A percentile compares a stretch with the other conserved stretches of the same genome.
These are phyloP conservation scores for Tirmania nivea DNA, from an alignment of 495 filamentous ascomycete species.

Conservation along the genomic window DNA sequence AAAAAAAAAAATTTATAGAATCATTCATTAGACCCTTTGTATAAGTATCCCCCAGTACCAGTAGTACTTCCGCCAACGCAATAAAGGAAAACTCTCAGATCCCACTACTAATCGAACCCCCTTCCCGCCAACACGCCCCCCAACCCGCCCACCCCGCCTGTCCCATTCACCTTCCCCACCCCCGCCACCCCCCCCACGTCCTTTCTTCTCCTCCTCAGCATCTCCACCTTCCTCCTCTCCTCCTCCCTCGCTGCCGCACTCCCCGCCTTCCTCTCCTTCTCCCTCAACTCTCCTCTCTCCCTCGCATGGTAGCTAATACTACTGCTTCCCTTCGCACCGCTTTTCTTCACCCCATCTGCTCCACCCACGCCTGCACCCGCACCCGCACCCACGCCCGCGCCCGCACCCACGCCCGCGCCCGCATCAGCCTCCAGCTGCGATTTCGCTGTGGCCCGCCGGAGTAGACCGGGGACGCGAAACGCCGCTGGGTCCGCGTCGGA, in stretches of 20 bases:
- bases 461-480: slow-evolving; percentile 57
- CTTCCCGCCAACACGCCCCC: slow-evolving; percentile 20
- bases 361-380: slow-evolving; percentile 23
- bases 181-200: slow-evolving; percentile 47
- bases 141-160: slow-evolving; percentile 31
- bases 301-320: slow-evolving; percentile 59
- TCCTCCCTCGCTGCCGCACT: slow-evolving; percentile 21
- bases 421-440: slow-evolving; percentile 24
- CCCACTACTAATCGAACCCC: slow-evolving; percentile 20
- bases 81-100: not conserved
- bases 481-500: slow-evolving; percentile 19
- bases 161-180: slow-evolving; percentile 36
- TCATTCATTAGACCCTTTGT: too few species aligned
- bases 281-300: slow-evolving; percentile 34
- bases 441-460: slow-evolving; percentile 54
- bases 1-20: too few species aligned
- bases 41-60: too few species aligned
- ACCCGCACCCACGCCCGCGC: slow-evolving; percentile 20
- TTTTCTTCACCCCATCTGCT: slow-evolving; percentile 41
- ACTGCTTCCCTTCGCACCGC: slow-evolving; percentile 33
- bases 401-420: slow-evolving; percentile 20
- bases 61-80: not conserved
- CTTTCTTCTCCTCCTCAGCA: slow-evolving; percentile 65
- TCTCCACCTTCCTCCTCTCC: slow-evolving; percentile 47
- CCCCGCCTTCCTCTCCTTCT: slow-evolving; percentile 19